phyloP scores from a whole-genome alignment of 2,329 filamentous ascomycete genomes.

The Beauveria rudraprayagi region DNA sequence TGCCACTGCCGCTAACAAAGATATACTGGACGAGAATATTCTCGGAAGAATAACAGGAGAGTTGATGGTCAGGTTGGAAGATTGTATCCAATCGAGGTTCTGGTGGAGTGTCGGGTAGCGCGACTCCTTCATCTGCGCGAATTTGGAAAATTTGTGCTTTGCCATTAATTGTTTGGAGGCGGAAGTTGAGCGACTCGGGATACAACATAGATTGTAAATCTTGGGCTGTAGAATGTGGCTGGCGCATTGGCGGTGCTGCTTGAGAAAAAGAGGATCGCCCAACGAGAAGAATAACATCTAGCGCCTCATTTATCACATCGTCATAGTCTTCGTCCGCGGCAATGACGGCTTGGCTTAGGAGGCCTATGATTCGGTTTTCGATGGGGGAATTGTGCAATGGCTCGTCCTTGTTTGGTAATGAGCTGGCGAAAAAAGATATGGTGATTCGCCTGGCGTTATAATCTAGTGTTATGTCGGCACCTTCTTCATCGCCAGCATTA shows the following conservation, averaged over 20 bases:
- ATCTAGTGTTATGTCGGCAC: neutral
- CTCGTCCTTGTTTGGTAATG: no score
- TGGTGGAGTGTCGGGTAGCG: neutral
- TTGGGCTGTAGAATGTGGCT: neutral
- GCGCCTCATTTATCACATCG: neutral
- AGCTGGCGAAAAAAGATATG: neutral
- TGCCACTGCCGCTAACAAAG: neutral
- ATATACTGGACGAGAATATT: neutral
- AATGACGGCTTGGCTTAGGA: neutral
- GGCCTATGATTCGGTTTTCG: neutral
- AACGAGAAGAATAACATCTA: neutral
- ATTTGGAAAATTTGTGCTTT: neutral
- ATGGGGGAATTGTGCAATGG: neutral
- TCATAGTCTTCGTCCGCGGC: neutral
- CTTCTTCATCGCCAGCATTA: slow-evolving; percentile 3
- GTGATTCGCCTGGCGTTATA: slow-evolving; percentile 4
- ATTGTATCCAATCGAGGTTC: neutral
- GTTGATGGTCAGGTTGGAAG: neutral
- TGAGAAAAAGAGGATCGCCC: neutral
- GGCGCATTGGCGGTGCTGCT: neutral
- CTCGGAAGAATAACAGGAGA: neutral
- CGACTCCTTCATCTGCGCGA: neutral
- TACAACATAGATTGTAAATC: neutral
- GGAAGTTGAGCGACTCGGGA: neutral
- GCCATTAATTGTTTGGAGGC: neutral